phyloP scores from a whole-genome alignment of 176 grass and related monocot species.

The Pharus latifolius region DNA sequence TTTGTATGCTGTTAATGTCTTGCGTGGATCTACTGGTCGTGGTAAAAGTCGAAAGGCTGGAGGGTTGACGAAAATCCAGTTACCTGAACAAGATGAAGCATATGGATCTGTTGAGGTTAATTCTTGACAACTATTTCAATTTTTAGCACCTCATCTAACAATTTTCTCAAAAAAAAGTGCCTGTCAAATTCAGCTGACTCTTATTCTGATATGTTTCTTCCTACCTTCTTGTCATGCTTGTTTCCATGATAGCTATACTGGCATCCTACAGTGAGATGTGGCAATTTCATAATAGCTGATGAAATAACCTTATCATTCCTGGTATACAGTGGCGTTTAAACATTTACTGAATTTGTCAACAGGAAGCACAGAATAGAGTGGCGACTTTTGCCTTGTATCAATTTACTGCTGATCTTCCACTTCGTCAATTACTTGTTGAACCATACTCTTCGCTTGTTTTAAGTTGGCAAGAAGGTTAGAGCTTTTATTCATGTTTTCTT shows the following conservation, averaged over 20 bases:
- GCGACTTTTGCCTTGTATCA: slow-evolving; percentile 83
- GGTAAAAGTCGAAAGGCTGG: slow-evolving; percentile 92
- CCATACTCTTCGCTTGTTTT: slow-evolving; percentile 80
- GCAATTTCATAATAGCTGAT: background rate
- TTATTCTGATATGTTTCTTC: slow-evolving; percentile 9
- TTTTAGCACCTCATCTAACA: slow-evolving; percentile 1
- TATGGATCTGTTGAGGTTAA: slow-evolving; percentile 80
- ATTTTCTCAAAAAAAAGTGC: background rate
- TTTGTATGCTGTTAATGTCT: slow-evolving; percentile 77
- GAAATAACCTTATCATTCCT: background rate
- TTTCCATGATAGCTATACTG: background rate
- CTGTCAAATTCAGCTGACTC: background rate
- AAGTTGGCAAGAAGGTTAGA: slow-evolving; percentile 79
- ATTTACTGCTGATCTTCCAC: slow-evolving; percentile 80
- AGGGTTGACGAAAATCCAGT: slow-evolving; percentile 74
- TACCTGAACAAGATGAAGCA: slow-evolving; percentile 52
- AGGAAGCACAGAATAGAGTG: slow-evolving; percentile 89
- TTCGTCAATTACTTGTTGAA: slow-evolving; percentile 65
- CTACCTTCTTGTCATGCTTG: background rate
- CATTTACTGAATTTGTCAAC: slow-evolving; percentile 17
- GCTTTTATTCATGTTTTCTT: slow-evolving; percentile 18
- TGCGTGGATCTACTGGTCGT: slow-evolving; percentile 67
- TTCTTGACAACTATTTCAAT: slow-evolving; percentile 1
- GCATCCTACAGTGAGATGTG: background rate
- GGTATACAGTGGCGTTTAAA: background rate